A percentile compares a stretch with the other conserved stretches of the same genome.
Conservation (phyloP, 2,329 filamentous ascomycete species). For the Xylaria sp. region DNA sequence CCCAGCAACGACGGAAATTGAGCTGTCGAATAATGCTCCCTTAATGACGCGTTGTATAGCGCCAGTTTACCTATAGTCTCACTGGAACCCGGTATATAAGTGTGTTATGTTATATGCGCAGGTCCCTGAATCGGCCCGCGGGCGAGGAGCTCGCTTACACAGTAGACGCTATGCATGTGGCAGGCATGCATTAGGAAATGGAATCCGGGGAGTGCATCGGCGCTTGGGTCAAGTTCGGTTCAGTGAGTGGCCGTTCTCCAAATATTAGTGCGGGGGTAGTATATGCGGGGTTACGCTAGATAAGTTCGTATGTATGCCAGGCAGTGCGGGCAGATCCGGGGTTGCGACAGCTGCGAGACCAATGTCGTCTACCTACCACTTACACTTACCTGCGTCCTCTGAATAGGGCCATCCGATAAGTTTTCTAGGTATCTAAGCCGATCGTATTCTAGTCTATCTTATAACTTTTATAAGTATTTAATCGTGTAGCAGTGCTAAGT, state of each 20-base stretch:
- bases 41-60: slow-evolving; percentile 9
- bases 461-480: too few relatives aligned
- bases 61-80: not conserved
- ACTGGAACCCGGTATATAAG: not conserved
- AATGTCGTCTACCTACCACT: not conserved
- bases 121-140: slow-evolving; percentile 31
- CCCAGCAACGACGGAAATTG: slow-evolving; percentile 17
- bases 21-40: not conserved
- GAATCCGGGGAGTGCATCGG: slow-evolving; percentile 38
- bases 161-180: slow-evolving; percentile 40
- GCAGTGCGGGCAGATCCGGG: slow-evolving; percentile 2
- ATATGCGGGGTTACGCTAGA: slow-evolving; percentile 5
- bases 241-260: slow-evolving; percentile 10
- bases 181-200: slow-evolving; percentile 42
- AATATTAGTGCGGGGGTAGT: slow-evolving; percentile 1
- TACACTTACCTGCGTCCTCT: not conserved
- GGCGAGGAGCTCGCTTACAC: not conserved
- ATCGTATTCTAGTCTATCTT: too few relatives aligned
- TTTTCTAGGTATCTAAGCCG: too few relatives aligned
- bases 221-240: slow-evolving; percentile 12
- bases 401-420: too few relatives aligned
- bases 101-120: not conserved
- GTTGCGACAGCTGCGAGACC: not conserved
- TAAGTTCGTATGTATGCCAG: not conserved
- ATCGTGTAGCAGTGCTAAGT: too few relatives aligned